A percentile compares a stretch with the other conserved stretches of the same genome.
Conservation (phyloP, 73 alveolate genomes). For the Paramecium octaurelia region DNA sequence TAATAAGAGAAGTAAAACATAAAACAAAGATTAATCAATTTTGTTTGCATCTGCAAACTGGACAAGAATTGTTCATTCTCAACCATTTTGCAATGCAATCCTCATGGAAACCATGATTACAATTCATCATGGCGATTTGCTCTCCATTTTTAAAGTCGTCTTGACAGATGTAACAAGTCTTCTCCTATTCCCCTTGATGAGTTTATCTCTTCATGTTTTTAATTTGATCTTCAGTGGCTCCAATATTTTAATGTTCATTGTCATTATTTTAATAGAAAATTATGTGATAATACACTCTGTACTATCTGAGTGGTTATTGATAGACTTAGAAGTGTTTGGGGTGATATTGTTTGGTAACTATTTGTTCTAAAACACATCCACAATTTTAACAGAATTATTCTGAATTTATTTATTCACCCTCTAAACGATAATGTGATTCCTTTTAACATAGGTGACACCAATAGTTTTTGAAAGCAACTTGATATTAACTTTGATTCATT, state of each 20-base stretch:
- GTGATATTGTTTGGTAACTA: not conserved
- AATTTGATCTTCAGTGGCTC: slow-evolving; percentile 21
- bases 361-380: slow-evolving; percentile 29
- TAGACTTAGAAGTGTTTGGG: not conserved
- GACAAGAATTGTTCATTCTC: slow-evolving; percentile 91
- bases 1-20: not conserved
- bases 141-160: slow-evolving; percentile 80
- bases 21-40: not conserved
- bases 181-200: slow-evolving; percentile 59
- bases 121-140: slow-evolving; percentile 73
- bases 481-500: not conserved
- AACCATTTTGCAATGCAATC: slow-evolving; percentile 88
- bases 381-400: not conserved
- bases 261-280: not conserved
- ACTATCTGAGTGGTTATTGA: not conserved
- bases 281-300: not conserved
- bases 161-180: slow-evolving; percentile 82
- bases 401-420: not conserved
- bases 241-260: not conserved
- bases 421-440: not conserved
- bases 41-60: slow-evolving; percentile 80
- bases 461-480: not conserved
- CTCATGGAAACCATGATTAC: slow-evolving; percentile 82
- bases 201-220: slow-evolving; percentile 54
- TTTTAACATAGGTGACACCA: slow-evolving; percentile 7